Evolutionary conservation across 2,329 filamentous ascomycete genomes (phyloP), one percentile per base, ranked within the genome.

Genomic region (Phialocephala sp.): DNA sequence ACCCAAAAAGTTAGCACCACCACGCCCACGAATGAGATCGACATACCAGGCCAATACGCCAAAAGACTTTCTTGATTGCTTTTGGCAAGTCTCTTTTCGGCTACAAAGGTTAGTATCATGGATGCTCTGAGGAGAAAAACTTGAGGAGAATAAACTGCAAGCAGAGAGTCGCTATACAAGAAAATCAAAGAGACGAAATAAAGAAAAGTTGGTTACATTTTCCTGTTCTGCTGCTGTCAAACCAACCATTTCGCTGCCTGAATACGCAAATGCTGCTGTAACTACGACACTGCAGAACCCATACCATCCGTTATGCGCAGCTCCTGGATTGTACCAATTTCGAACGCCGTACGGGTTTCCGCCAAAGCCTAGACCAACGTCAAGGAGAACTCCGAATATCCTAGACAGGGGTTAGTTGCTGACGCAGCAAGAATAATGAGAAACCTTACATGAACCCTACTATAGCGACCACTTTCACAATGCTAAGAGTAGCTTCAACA

Each of bases 401-500:
- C 45, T 50, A 11, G 22, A 24, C 8, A 24, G 5, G 15, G 12
- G 8, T 50, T 50, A 50, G n/a, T 14, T 20, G n/a, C 6, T 24
- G 45, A 9, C n/a, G 9, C 22, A 47, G 8, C 8, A 9, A 24
- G 22, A 50, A 9, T 20, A n/a, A 50, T 2, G 18, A 11, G 20
- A 9, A 50, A 14, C 2, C 58, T 50, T 60, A 60, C 79, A 91
- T 89, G 77, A 89, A 89, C 63, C 89, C 82, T 55, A 85, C 86
- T 60, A 88, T 85, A 72, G 93, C 92, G 41, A 89, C 82, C 62
- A 97, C 87, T 76, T 97, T 97, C 80, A 97, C 82, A 62, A 93
- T 87, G 43, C 91, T 91, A 74, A 95, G 94, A 60, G 92, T 80
- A 71, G 96, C 96, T 74, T 96, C 92, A 22, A 91, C 92, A 77